phyloP scores from a whole-genome alignment of 1,284 basidiomycete species.

The Boletus semigastroideus region DNA sequence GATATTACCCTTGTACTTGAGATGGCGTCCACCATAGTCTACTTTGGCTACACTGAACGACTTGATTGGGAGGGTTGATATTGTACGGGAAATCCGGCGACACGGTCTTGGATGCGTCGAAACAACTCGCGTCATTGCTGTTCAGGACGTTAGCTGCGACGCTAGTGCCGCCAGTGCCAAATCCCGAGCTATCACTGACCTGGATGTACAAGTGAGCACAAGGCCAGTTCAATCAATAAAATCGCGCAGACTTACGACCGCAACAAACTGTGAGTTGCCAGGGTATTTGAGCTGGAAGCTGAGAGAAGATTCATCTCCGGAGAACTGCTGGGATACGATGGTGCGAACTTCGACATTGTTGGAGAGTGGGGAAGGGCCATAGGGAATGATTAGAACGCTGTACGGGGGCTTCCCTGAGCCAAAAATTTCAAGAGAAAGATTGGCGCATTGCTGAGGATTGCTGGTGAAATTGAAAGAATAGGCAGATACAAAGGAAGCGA shows the following conservation, averaged over 20 bases:
- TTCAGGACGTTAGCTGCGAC: constrained; percentile 53
- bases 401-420: constrained; percentile 61
- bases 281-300: constrained; percentile 67
- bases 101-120: constrained; percentile 48
- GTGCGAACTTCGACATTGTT: constrained; percentile 63
- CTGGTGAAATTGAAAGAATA: constrained; percentile 58
- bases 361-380: constrained; percentile 57
- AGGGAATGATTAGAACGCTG: constrained; percentile 62
- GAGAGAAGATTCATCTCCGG: constrained; percentile 39
- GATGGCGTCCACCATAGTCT: constrained; percentile 62
- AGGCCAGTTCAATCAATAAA: neutral
- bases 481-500: constrained; percentile 29
- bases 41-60: constrained; percentile 59
- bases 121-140: constrained; percentile 63
- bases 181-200: constrained; percentile 69
- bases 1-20: constrained; percentile 53
- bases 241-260: constrained; percentile 55
- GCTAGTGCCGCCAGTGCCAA: constrained; percentile 75
- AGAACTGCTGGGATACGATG: constrained; percentile 57
- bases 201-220: constrained; percentile 26
- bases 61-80: constrained; percentile 55
- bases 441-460: constrained; percentile 61
- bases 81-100: constrained; percentile 57
- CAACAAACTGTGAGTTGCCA: constrained; percentile 66
- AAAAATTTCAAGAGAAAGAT: constrained; percentile 54